phyloP scores from a whole-genome alignment of 805 yeast genomes.

The Metschnikowia reukaufii region DNA sequence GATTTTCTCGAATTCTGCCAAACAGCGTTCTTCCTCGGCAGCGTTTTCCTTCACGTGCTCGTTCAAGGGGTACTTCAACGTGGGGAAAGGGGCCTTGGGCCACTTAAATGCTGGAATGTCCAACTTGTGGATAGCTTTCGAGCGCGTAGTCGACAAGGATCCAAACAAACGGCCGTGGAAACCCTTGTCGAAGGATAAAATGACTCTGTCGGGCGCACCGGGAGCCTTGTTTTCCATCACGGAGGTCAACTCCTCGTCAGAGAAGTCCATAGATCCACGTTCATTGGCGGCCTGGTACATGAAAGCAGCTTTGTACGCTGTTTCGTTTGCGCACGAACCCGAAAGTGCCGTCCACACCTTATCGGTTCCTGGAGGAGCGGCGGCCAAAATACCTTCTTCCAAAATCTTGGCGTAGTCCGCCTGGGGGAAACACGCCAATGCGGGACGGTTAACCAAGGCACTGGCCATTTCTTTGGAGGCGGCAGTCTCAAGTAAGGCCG shows the following conservation, averaged over 20 bases:
- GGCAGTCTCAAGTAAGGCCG: slow-evolving; percentile 38
- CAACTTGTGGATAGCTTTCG: slow-evolving; percentile 57
- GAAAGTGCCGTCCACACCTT: slow-evolving; percentile 65
- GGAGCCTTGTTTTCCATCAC: slow-evolving; percentile 54
- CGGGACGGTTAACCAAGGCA: slow-evolving; percentile 44
- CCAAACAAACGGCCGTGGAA: slow-evolving; percentile 62
- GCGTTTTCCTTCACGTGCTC: slow-evolving; percentile 41
- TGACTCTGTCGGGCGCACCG: slow-evolving; percentile 53
- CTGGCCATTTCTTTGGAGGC: slow-evolving; percentile 41
- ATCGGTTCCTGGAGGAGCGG: slow-evolving; percentile 62
- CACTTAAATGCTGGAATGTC: slow-evolving; percentile 61
- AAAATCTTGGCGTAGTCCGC: slow-evolving; percentile 52
- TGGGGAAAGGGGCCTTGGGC: slow-evolving; percentile 54
- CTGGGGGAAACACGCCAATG: slow-evolving; percentile 60
- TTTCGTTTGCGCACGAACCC: slow-evolving; percentile 70
- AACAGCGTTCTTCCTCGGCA: slow-evolving; percentile 49
- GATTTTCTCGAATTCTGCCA: slow-evolving; percentile 44
- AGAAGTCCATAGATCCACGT: slow-evolving; percentile 49
- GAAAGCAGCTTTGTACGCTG: slow-evolving; percentile 70
- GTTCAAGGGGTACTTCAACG: slow-evolving; percentile 41
- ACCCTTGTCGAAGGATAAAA: slow-evolving; percentile 52
- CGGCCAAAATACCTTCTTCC: slow-evolving; percentile 52
- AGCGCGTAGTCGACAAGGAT: slow-evolving; percentile 54
- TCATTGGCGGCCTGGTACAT: slow-evolving; percentile 58
- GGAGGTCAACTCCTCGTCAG: slow-evolving; percentile 45